Percentiles rank a stretch among this genome's conserved stretches.
phyloP scores from a whole-genome alignment of 306 rosid genomes.

The Ammopiptanthus mongolicus region DNA sequence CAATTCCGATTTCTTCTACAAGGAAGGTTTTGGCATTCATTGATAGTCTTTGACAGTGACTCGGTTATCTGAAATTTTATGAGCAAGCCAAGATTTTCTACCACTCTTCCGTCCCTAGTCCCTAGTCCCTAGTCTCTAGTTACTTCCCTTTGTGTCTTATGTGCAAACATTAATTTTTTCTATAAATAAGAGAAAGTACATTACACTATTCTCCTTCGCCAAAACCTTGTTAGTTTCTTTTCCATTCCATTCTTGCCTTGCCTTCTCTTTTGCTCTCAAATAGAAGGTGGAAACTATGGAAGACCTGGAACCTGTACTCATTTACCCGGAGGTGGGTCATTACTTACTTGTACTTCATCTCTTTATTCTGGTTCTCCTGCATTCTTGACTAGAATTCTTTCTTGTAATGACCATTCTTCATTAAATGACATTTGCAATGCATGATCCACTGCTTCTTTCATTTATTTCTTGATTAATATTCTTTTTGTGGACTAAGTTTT shows the following conservation, averaged over 20 bases:
- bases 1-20: constrained; percentile 11
- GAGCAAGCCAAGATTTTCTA: constrained; percentile 13
- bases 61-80: constrained; percentile 23
- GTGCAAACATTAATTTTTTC: neutral
- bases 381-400: neutral
- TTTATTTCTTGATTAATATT: neutral
- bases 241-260: constrained; percentile 5
- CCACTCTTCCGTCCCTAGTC: neutral
- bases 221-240: neutral
- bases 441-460: constrained; percentile 4
- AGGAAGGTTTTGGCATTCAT: constrained; percentile 27
- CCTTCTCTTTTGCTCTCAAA: neutral
- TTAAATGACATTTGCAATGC: constrained; percentile 3
- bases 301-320: constrained; percentile 41
- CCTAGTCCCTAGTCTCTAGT: constrained; percentile 10
- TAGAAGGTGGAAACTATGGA: constrained; percentile 43
- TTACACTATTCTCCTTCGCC: constrained; percentile 10
- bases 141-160: constrained; percentile 29
- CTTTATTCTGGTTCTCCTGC: neutral
- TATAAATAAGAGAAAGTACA: constrained; percentile 42
- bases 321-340: constrained; percentile 52
- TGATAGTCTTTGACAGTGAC: constrained; percentile 11
- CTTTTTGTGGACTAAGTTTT: neutral
- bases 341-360: neutral
- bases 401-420: neutral